Conservation (phyloP, 208 protist genomes). For the Trypanosoma rangeli region DNA sequence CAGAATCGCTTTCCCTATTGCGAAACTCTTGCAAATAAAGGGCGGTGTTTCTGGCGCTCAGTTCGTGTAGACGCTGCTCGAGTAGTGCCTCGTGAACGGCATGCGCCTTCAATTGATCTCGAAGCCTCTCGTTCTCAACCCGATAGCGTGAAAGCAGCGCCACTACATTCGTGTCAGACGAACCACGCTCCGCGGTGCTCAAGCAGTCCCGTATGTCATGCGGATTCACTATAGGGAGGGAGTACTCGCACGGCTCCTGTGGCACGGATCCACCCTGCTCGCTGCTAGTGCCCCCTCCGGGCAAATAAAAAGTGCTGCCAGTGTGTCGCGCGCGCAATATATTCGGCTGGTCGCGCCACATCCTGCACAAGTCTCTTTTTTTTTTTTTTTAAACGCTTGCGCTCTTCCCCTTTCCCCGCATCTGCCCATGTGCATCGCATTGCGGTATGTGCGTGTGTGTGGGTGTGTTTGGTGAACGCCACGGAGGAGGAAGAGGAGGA, state of each 20-base stretch:
- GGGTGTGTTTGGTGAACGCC: background rate
- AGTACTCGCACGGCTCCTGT: background rate
- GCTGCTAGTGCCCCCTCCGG: background rate
- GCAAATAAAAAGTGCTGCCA: conserved; percentile 18
- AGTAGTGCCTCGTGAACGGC: conserved; percentile 50
- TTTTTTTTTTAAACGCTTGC: no score
- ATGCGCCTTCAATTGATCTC: conserved; percentile 51
- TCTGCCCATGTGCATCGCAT: no score
- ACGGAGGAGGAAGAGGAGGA: background rate
- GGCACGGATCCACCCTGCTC: background rate
- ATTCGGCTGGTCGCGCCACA: conserved; percentile 33
- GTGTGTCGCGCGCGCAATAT: conserved; percentile 21
- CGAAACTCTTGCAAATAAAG: conserved; percentile 18
- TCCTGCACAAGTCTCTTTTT: conserved; percentile 1
- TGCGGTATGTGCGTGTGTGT: no score
- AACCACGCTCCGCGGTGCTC: background rate
- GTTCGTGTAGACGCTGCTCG: conserved; percentile 40
- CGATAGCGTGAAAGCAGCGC: conserved; percentile 46
- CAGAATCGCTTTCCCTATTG: conserved; percentile 10
- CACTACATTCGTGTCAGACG: background rate
- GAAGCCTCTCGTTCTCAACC: conserved; percentile 60
- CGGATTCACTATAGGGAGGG: background rate
- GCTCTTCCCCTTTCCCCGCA: background rate
- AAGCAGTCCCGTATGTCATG: background rate
- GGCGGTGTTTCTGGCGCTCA: conserved; percentile 27